Base-by-base conservation (phyloP, 768 basidiomycete genomes). In the Holtermanniella nyarrowii region DNA sequence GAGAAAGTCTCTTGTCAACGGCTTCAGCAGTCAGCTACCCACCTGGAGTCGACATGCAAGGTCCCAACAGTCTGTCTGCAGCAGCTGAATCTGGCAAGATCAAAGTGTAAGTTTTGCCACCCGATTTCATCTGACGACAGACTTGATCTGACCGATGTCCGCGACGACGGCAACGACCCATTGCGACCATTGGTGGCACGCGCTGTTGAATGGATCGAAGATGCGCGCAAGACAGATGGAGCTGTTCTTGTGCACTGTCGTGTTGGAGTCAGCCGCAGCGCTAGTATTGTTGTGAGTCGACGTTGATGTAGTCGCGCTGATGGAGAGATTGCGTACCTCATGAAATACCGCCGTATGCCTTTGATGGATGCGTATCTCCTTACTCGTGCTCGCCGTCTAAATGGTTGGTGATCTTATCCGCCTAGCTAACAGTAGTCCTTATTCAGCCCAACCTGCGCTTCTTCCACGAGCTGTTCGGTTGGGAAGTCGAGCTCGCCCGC, bases 401-500 rank as follows among this genome's bases (percentile, higher is more conserved):
- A 76, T 58, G 73, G 76, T 61, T 20, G 43, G 63, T 54, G 7
- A 3, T 14, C 4, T 22, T 16, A 13, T 27, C 41, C 26, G 5
- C 26, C 25, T 44, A 39, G 5, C 31, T 23, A n/a, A 25, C 52
- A 52, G 82, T 26, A 70, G 88, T 91, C 55, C 77, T 90, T 59
- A 89, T 88, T 56, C 88, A 97, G 74, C 93, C 93, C 18, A 96
- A 95, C 59, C 85, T 96, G 80, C 80, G 88, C n/a, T 74, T 97
- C 68, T 73, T 96, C 72, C 95, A 91, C 72, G 91, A 96, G 67
- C 77, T 96, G 22, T 82, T 88, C 64, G 90, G 86, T 10, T 96
- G 88, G 88, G 93, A 96, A 72, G 82, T 88, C 60, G 82, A 83
- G 69, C 78, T 95, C n/a, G 88, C 88, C 26, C 52, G 58, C 26